Conservation (phyloP, 2,329 filamentous ascomycete species). For the Periglandula ipomoeae region DNA sequence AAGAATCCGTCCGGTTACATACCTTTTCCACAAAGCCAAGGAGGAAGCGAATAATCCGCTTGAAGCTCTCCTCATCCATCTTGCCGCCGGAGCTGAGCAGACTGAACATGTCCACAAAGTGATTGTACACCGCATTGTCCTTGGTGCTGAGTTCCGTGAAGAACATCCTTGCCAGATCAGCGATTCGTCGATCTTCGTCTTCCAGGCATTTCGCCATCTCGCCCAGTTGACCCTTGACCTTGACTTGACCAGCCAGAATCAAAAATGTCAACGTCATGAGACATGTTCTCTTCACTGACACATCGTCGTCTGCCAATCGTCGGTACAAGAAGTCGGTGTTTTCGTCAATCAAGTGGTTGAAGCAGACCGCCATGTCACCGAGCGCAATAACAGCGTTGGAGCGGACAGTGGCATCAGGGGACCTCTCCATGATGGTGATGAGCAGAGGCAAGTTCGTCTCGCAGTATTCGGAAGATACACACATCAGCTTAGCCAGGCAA, state of each 20-base stretch:
- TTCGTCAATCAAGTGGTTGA: constrained; percentile 98
- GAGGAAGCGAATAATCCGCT: constrained; percentile 82
- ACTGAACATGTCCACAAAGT: constrained; percentile 99
- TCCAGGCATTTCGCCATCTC: constrained; percentile 99
- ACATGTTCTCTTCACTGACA: constrained; percentile 91
- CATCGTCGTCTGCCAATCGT: constrained; percentile 78
- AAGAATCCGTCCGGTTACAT: constrained; percentile 20
- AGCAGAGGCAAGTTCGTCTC: constrained; percentile 85
- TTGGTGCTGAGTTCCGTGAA: constrained; percentile 96
- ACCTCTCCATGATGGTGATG: constrained; percentile 96
- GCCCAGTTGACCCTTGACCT: constrained; percentile 96
- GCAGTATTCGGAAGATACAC: constrained; percentile 93
- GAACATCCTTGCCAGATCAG: constrained; percentile 94
- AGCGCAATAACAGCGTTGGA: constrained; percentile 96
- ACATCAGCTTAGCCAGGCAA: constrained; percentile 97
- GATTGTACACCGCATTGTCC: constrained; percentile 98
- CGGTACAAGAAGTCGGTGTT: constrained; percentile 98
- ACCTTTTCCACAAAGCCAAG: constrained; percentile 97
- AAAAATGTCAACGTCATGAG: constrained; percentile 98
- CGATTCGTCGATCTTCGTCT: constrained; percentile 88
- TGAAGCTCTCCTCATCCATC: constrained; percentile 78
- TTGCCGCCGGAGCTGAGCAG: constrained; percentile 73
- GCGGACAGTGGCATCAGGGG: constrained; percentile 81
- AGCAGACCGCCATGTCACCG: constrained; percentile 98
- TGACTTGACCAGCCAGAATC: constrained; percentile 94